These are phyloP conservation scores for Kazachstania bromeliacearum DNA, from an alignment of 805 yeast species.

Conservation along the genomic window DNA sequence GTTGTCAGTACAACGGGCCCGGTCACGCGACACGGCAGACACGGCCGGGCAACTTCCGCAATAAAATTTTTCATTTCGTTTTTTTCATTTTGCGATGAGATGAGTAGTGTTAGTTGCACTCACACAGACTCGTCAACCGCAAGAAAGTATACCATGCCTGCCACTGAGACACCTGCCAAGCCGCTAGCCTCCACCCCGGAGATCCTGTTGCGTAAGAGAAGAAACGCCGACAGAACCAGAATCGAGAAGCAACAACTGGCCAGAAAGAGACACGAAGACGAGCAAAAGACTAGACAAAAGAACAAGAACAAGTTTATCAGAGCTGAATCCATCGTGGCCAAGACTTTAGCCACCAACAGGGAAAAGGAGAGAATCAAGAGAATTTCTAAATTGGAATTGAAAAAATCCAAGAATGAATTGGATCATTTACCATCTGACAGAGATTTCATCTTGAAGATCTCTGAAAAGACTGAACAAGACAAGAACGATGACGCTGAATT, in stretches of 20 bases:
- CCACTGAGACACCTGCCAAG: constrained; percentile 3
- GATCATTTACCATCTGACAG: constrained; percentile 25
- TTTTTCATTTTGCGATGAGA: too few relatives aligned
- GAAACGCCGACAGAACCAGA: constrained; percentile 64
- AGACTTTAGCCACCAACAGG: constrained; percentile 53
- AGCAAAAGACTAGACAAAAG: constrained; percentile 35
- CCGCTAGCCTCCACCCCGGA: constrained; percentile 55
- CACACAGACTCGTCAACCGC: too few relatives aligned
- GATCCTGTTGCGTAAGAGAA: constrained; percentile 66
- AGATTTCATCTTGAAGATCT: constrained; percentile 29
- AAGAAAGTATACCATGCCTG: background rate
- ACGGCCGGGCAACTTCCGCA: too few relatives aligned
- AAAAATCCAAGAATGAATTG: constrained; percentile 21
- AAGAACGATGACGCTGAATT: constrained; percentile 10
- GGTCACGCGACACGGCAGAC: too few relatives aligned
- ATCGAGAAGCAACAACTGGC: constrained; percentile 64
- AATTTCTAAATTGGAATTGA: constrained; percentile 44
- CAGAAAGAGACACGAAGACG: constrained; percentile 39
- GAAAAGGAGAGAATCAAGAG: constrained; percentile 61
- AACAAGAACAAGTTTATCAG: constrained; percentile 51
- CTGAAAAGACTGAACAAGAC: constrained; percentile 13
- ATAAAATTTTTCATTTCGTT: too few relatives aligned
- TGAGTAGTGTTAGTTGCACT: background rate
- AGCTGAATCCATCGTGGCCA: constrained; percentile 66
- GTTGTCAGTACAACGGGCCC: constrained; percentile 2